Evolutionary conservation across 2,329 filamentous ascomycete genomes (phyloP).

Genomic region (Penicillium sp.): DNA sequence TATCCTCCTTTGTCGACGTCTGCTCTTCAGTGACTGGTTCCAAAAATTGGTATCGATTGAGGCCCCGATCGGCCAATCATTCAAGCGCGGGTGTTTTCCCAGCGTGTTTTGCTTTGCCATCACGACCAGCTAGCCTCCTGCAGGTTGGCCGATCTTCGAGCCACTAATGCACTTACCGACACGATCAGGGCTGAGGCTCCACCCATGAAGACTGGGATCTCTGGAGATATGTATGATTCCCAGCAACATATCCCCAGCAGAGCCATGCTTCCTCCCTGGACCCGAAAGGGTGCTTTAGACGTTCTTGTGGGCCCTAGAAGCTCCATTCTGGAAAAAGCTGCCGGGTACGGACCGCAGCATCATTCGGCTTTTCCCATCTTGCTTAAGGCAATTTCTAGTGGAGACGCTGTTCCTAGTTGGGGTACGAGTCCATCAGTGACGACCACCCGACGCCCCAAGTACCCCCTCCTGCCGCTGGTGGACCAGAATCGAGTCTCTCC

Average conservation of each 20-base stretch:
- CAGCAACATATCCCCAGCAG: slow-evolving; percentile 4
- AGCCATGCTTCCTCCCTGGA: slow-evolving; percentile 3
- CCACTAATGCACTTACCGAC: slow-evolving; percentile 26
- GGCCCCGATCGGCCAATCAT: slow-evolving; percentile 19
- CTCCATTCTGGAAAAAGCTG: slow-evolving; percentile 25
- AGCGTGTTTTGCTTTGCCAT: slow-evolving; percentile 27
- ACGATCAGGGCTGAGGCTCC: slow-evolving; percentile 17
- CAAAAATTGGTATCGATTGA: slow-evolving; percentile 13
- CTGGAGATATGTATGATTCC: slow-evolving; percentile 16
- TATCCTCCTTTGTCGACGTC: slow-evolving; percentile 12
- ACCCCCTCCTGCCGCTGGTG: slow-evolving; percentile 1
- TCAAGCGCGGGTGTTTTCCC: slow-evolving; percentile 18
- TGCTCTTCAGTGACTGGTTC: slow-evolving; percentile 10
- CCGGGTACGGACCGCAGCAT: slow-evolving; percentile 28
- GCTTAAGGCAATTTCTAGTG: slow-evolving; percentile 19
- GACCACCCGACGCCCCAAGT: slow-evolving; percentile 5
- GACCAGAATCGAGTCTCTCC: slow-evolving; percentile 1
- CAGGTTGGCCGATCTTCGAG: slow-evolving; percentile 31
- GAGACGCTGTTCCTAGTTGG: slow-evolving; percentile 19
- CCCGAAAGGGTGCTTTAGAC: slow-evolving; percentile 2
- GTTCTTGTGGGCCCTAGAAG: slow-evolving; percentile 8
- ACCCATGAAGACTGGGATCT: slow-evolving; percentile 15
- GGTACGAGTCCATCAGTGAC: slow-evolving; percentile 15
- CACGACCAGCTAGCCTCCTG: slow-evolving; percentile 37
- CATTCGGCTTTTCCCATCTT: slow-evolving; percentile 19